Conservation (phyloP, 768 basidiomycete genomes). For the Phylloporus rhodoxanthus region DNA sequence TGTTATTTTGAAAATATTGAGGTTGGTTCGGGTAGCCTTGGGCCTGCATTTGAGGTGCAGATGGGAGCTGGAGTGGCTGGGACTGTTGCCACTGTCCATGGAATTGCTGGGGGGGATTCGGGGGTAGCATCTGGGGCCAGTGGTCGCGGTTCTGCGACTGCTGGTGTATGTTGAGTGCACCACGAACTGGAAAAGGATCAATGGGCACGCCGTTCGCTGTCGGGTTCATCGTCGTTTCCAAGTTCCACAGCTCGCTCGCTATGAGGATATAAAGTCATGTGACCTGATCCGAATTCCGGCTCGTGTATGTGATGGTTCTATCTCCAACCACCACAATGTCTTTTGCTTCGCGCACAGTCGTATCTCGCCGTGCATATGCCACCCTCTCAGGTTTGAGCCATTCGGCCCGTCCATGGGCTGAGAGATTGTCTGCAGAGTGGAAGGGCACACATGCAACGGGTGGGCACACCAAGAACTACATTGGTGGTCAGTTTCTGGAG, state of each 20-base stretch:
- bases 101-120: constrained; percentile 26
- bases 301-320: background rate
- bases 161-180: constrained; percentile 14
- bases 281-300: constrained; percentile 12
- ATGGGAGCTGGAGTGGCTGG: constrained; percentile 29
- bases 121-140: constrained; percentile 24
- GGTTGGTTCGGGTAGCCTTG: constrained; percentile 14
- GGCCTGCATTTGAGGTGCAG: constrained; percentile 26
- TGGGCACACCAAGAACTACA: constrained; percentile 86
- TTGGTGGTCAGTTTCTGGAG: constrained; percentile 84
- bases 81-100: constrained; percentile 31
- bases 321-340: constrained; percentile 18
- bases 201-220: constrained; percentile 11
- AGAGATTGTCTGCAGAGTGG: constrained; percentile 70
- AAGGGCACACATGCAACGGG: constrained; percentile 83
- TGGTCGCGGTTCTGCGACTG: constrained; percentile 17
- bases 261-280: constrained; percentile 6
- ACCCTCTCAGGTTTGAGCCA: constrained; percentile 49
- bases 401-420: constrained; percentile 55
- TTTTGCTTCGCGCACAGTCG: constrained; percentile 9
- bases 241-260: background rate
- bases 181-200: constrained; percentile 12
- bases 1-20: constrained; percentile 21
- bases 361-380: constrained; percentile 35
- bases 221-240: constrained; percentile 15